Evolutionary conservation across 2,329 filamentous ascomycete genomes (phyloP), one percentile per base, ranked within the genome.

Genomic region (Magnaporthales sp.): DNA sequence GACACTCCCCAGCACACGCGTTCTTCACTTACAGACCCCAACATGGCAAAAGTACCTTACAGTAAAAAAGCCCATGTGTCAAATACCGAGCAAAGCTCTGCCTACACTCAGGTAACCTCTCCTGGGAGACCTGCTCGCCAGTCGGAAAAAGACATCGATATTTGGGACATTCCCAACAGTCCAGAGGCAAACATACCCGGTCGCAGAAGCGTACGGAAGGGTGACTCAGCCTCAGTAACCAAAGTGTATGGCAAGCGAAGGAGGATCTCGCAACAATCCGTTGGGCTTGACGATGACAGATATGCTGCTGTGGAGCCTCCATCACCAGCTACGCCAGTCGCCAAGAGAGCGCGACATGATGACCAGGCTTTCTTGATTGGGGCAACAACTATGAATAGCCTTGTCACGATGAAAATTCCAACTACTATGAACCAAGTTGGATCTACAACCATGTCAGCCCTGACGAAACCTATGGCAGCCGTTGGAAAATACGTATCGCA

Each of bases 101-200:
- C 74, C 63, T 72, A 74, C 63, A 77, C 76, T 4, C 76, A 78
- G 54, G 69, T 75, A 19, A 74, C 74, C 11, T 77, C 75, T 13
- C 76, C 74, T 9, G 71, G 72, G 67, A 74, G 69, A 68, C 67
- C 67, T 31, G 69, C 32, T 64, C 65, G 70, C 67, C 11, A 26
- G 29, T 13, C 26, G 22, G 32, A 38, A 63, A 63, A 5, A 4
- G 22, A 67, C 4, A 71, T 70, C 29, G 79, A 81, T 65, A 71
- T 73, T 8, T 83, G 80, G 77, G 80, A 81, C 51, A 76, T 84
- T 3, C 80, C 80, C 0, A 79, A 77, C 68, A 83, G 80, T 61
- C 77, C 79, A 66, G 68, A 54, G 9, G 63, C 46, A n/a, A 62
- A 8, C 13, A 30, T 29, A 32, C 68, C 64, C 61, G n/a, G 19